phyloP scores from a whole-genome alignment of 2,329 filamentous ascomycete genomes.

The Botrytis porri region DNA sequence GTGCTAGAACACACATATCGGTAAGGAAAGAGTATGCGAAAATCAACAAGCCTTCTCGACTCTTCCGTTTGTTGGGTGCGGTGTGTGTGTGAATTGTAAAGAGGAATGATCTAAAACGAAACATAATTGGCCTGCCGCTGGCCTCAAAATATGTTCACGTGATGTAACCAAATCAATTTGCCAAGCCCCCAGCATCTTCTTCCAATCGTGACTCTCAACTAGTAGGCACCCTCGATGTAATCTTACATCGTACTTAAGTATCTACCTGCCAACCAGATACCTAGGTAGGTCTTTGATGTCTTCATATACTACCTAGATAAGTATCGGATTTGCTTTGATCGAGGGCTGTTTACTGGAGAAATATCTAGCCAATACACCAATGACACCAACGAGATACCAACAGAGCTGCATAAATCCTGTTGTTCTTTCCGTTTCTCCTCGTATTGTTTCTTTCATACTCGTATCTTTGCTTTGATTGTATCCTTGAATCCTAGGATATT shows the following conservation, averaged over 20 bases:
- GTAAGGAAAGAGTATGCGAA: neutral
- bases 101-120: neutral
- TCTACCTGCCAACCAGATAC: neutral
- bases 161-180: neutral
- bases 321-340: neutral
- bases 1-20: neutral
- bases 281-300: neutral
- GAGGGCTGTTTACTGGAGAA: neutral
- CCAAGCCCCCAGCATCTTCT: neutral
- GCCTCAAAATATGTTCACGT: neutral
- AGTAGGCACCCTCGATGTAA: neutral
- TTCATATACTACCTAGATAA: neutral
- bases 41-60: neutral
- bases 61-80: neutral
- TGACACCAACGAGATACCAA: neutral
- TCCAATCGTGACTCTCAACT: neutral
- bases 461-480: neutral
- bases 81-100: neutral
- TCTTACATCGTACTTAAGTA: neutral
- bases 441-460: neutral
- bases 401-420: neutral
- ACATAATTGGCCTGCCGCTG: neutral
- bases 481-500: neutral
- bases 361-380: neutral
- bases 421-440: neutral